Evolutionary conservation across 2,329 filamentous ascomycete species (phyloP).

Genomic region (Colletotrichum lindemuthianum): DNA sequence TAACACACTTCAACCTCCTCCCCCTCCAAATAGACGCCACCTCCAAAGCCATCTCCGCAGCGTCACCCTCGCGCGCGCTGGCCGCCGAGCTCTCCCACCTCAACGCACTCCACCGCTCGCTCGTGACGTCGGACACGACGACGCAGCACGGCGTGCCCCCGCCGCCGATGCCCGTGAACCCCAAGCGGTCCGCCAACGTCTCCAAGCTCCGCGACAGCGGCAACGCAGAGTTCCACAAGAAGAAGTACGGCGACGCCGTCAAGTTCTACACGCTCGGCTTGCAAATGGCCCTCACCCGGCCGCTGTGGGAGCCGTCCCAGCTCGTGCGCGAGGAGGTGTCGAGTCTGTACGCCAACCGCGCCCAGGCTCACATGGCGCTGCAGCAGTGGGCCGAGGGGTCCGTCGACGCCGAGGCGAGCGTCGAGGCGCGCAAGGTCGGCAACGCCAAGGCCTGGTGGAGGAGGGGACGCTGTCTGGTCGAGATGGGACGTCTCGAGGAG

Average conservation of each 20-base stretch:
- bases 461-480: constrained; percentile 82
- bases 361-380: constrained; percentile 88
- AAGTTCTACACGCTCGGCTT: constrained; percentile 87
- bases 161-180: constrained; percentile 89
- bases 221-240: constrained; percentile 84
- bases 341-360: constrained; percentile 84
- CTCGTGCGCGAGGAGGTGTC: constrained; percentile 87
- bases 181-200: constrained; percentile 88
- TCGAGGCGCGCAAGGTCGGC: constrained; percentile 85
- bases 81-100: constrained; percentile 75
- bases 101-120: constrained; percentile 80
- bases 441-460: constrained; percentile 98
- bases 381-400: constrained; percentile 85
- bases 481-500: constrained; percentile 91
- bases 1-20: constrained; percentile 82
- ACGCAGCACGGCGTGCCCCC: constrained; percentile 76
- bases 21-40: constrained; percentile 84
- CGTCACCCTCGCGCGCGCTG: constrained; percentile 61
- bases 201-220: constrained; percentile 90
- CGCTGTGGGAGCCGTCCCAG: constrained; percentile 86
- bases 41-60: constrained; percentile 76
- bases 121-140: constrained; percentile 68
- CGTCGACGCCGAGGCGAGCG: constrained; percentile 87
- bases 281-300: constrained; percentile 85
- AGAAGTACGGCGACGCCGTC: constrained; percentile 77